Evolutionary conservation across 2,329 filamentous ascomycete species (phyloP).

Genomic region (Metarhizium robertsii): DNA sequence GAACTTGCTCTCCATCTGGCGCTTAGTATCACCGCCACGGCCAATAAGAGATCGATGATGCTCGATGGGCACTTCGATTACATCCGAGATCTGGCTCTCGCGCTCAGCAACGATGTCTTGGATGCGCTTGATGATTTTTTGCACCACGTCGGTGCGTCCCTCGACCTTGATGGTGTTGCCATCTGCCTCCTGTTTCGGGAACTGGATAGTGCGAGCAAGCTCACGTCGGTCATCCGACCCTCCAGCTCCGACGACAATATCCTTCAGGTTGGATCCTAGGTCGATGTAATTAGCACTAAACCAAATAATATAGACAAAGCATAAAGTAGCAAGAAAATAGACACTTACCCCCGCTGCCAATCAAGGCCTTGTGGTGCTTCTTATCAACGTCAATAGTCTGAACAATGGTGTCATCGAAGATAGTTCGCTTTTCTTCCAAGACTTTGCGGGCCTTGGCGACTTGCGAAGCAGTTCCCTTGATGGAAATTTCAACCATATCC

Average conservation of each 20-base stretch:
- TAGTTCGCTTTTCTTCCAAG: slow-evolving; percentile 73
- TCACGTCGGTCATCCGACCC: slow-evolving; percentile 79
- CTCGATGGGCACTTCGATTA: slow-evolving; percentile 73
- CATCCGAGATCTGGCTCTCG: slow-evolving; percentile 71
- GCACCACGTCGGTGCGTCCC: slow-evolving; percentile 72
- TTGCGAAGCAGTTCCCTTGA: slow-evolving; percentile 87
- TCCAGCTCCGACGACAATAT: slow-evolving; percentile 79
- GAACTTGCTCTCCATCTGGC: slow-evolving; percentile 77
- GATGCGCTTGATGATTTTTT: slow-evolving; percentile 80
- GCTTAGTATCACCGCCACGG: slow-evolving; percentile 79
- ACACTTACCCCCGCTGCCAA: slow-evolving; percentile 74
- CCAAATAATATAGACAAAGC: background rate
- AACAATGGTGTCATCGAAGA: slow-evolving; percentile 84
- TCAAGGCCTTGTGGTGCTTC: slow-evolving; percentile 84
- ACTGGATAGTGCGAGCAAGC: slow-evolving; percentile 83
- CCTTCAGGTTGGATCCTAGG: slow-evolving; percentile 70
- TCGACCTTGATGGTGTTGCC: slow-evolving; percentile 82
- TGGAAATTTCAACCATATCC: slow-evolving; percentile 71
- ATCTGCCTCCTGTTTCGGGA: slow-evolving; percentile 79
- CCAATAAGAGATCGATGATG: slow-evolving; percentile 91
- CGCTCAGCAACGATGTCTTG: slow-evolving; percentile 73
- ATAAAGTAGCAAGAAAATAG: background rate
- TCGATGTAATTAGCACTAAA: slow-evolving; percentile 4
- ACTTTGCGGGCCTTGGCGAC: slow-evolving; percentile 89
- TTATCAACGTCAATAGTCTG: slow-evolving; percentile 85